A percentile compares a stretch with the other conserved stretches of the same genome.
phyloP scores from a whole-genome alignment of 345 rosid genomes.

The Aquilaria yunnanensis region DNA sequence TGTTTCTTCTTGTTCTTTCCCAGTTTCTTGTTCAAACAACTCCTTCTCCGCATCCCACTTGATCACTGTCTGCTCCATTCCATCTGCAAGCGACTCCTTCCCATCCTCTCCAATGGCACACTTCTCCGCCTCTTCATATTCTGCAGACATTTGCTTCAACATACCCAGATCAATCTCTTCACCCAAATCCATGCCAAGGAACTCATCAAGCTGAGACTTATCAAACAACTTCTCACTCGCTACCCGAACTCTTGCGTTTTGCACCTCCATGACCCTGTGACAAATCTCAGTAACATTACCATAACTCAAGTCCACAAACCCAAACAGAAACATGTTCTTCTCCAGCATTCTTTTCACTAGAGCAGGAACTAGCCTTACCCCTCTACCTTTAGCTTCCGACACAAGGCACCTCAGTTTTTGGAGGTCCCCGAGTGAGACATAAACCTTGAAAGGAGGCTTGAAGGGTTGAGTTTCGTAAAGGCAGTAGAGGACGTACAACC shows the following conservation, averaged over 20 bases:
- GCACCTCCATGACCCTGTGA: constrained; percentile 42
- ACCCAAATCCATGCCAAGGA: constrained; percentile 29
- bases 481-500: constrained; percentile 86
- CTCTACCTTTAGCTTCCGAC: constrained; percentile 43
- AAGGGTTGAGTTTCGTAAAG: constrained; percentile 81
- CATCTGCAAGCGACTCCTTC: too few species aligned
- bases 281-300: constrained; percentile 33
- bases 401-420: constrained; percentile 56
- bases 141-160: constrained; percentile 43
- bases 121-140: constrained; percentile 63
- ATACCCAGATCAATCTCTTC: constrained; percentile 40
- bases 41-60: too few species aligned
- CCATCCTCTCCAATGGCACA: too few species aligned
- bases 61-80: too few species aligned
- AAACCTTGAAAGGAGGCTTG: constrained; percentile 65
- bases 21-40: too few species aligned
- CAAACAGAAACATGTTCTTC: constrained; percentile 60
- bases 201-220: too few species aligned
- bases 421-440: constrained; percentile 69
- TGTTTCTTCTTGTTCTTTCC: too few species aligned
- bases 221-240: constrained; percentile 54
- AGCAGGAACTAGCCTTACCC: constrained; percentile 36
- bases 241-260: constrained; percentile 45
- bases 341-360: constrained; percentile 67
- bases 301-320: constrained; percentile 53